Evolutionary conservation across 208 protist genomes (phyloP), one percentile per base, ranked within the genome.

Genomic region (Novymonas esmeraldas): DNA sequence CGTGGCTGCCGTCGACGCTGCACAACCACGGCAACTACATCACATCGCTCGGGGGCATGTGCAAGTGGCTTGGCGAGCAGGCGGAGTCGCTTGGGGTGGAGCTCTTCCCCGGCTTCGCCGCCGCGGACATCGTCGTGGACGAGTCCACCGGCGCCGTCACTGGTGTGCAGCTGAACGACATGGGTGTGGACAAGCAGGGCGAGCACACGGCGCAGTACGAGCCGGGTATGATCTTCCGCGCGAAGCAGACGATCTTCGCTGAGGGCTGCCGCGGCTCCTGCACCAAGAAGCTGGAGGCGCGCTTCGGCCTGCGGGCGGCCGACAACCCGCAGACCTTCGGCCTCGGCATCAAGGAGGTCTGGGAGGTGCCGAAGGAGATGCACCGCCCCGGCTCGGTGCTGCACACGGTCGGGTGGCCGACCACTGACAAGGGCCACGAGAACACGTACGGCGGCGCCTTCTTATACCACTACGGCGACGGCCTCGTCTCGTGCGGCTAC

Each of bases 271-370:
- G 97, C 62, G 98, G 98, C 48, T 97, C 87, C 20, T 89, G 98
- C 67, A 97, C 95, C 6, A 98, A 99, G 81, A 77, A 79, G 60
- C 46, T 99, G 3, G 90, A 97, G 72, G 81, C 83, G 46, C 84
- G 85, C 46, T 98, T 97, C 63, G 62, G 82, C 36, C 84, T 99
- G 29, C 88, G 95, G 57, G 67, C 80, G 7, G 76, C 84, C 26
- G 66, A 65, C 60, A 84, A 97, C 56, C 82, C 76, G 61, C 98
- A 99, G 81, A 98, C 94, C 7, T 99, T 97, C 82, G 98, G 97
- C 52, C 80, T 99, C 36, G 98, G 98, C 50, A 85, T 99, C 61
- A 99, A 99, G 76, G 88, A 98, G 85, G 64, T 99, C 1, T 99
- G 98, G 98, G 91, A 98, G 75, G 76, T 99, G 14, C 84, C 94